Conservation (phyloP, 768 basidiomycete genomes). For the Cytidiella melzeri region DNA sequence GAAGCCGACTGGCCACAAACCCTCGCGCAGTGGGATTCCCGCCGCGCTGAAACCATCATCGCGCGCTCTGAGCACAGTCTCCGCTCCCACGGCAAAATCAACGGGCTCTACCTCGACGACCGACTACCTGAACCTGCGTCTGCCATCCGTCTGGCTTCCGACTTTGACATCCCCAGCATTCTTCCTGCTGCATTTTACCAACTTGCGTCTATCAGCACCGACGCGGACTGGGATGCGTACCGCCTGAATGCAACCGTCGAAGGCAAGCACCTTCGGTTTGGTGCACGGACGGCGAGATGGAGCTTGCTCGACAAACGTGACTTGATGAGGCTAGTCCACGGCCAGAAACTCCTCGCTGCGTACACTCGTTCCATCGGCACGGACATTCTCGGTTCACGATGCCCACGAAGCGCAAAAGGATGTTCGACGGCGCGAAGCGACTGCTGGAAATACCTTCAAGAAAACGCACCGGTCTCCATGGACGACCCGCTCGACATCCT, state of each 20-base stretch:
- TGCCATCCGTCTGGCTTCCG: constrained; percentile 24
- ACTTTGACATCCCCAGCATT: constrained; percentile 22
- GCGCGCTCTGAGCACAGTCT: constrained; percentile 25
- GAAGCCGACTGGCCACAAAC: constrained; percentile 32
- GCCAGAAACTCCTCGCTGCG: constrained; percentile 24
- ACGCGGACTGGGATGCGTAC: constrained; percentile 25
- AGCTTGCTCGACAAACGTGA: constrained; percentile 23
- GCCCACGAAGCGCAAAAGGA: constrained; percentile 19
- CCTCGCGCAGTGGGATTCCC: constrained; percentile 26
- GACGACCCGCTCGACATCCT: constrained; percentile 27
- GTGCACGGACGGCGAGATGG: constrained; percentile 26
- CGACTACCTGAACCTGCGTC: constrained; percentile 26
- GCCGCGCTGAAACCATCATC: constrained; percentile 21
- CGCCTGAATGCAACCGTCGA: constrained; percentile 15
- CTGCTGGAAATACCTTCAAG: constrained; percentile 28
- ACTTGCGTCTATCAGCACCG: constrained; percentile 17
- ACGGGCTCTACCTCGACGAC: constrained; percentile 26
- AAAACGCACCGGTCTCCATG: constrained; percentile 26
- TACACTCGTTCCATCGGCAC: constrained; percentile 25
- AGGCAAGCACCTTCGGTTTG: constrained; percentile 26
- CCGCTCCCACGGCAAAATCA: constrained; percentile 21
- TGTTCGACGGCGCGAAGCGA: constrained; percentile 23
- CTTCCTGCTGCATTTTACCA: constrained; percentile 27
- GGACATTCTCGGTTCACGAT: constrained; percentile 22
- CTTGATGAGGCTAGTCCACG: constrained; percentile 26